These are phyloP conservation scores for Argentina anserina DNA, from an alignment of 306 rosid genomes.

Conservation along the genomic window DNA sequence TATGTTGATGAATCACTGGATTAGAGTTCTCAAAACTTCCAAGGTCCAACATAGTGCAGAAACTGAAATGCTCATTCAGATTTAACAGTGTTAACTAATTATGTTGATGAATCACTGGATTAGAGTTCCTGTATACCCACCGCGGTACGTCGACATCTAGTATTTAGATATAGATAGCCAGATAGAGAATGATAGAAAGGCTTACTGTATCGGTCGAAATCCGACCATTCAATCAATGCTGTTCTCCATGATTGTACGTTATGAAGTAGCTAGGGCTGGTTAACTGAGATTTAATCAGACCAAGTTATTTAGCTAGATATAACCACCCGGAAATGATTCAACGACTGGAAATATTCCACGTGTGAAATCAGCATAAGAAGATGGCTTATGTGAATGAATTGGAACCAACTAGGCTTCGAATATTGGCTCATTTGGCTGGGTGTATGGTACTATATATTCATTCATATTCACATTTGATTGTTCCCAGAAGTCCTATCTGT, in stretches of 20 bases:
- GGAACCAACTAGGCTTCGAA: conserved; percentile 21
- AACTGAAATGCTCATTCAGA: not conserved
- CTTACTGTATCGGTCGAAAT: not conserved
- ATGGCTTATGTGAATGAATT: conserved; percentile 11
- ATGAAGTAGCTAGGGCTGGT: not conserved
- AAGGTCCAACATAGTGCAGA: not conserved
- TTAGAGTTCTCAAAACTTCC: not conserved
- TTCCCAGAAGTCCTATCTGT: conserved; percentile 63
- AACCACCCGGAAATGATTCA: conserved; percentile 5
- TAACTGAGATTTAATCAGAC: not conserved
- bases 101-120: not conserved
- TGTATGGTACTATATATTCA: conserved; percentile 19
- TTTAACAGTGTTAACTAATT: not conserved
- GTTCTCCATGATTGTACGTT: conserved; percentile 4
- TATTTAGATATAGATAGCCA: not conserved
- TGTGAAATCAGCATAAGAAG: not conserved
- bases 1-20: not conserved
- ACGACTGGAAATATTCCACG: conserved; percentile 8
- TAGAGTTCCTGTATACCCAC: too few species aligned
- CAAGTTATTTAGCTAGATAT: not conserved
- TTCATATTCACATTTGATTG: conserved; percentile 45
- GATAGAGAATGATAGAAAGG: not conserved
- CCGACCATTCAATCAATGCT: conserved; percentile 13
- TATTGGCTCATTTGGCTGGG: conserved; percentile 17
- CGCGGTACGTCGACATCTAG: too few species aligned